Evolutionary conservation across 352 stramenopile genomes (phyloP).

Genomic region (Pythium sp.): DNA sequence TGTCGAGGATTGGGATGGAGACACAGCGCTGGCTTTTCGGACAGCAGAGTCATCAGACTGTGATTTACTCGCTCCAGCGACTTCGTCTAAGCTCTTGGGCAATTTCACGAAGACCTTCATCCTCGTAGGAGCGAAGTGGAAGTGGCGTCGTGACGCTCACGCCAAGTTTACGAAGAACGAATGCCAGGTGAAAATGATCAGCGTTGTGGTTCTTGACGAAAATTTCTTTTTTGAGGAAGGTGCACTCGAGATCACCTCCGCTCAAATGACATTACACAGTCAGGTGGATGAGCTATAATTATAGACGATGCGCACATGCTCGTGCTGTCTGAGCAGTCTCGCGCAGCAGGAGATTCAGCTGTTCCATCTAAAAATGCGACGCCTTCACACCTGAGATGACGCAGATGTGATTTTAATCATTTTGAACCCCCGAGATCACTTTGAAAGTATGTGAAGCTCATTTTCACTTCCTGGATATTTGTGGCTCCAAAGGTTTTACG

Average conservation of each 20-base stretch:
- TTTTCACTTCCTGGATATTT: too few species aligned
- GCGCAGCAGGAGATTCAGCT: background rate
- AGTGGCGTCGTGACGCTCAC: background rate
- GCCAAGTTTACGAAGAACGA: background rate
- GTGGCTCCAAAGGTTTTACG: too few species aligned
- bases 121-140: background rate
- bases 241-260: background rate
- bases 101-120: slow-evolving; percentile 1
- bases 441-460: too few species aligned
- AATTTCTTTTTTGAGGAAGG: background rate
- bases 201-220: background rate
- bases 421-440: too few species aligned
- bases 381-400: background rate
- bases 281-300: background rate
- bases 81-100: background rate
- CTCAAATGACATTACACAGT: background rate
- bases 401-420: background rate
- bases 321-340: background rate
- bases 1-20: background rate
- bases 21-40: background rate
- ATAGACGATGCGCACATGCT: background rate
- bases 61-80: background rate
- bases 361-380: background rate
- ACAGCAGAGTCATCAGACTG: background rate
- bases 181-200: background rate